Evolutionary conservation across 192 early-diverging fungal genomes (phyloP).

Genomic region (Coemansia sp.): DNA sequence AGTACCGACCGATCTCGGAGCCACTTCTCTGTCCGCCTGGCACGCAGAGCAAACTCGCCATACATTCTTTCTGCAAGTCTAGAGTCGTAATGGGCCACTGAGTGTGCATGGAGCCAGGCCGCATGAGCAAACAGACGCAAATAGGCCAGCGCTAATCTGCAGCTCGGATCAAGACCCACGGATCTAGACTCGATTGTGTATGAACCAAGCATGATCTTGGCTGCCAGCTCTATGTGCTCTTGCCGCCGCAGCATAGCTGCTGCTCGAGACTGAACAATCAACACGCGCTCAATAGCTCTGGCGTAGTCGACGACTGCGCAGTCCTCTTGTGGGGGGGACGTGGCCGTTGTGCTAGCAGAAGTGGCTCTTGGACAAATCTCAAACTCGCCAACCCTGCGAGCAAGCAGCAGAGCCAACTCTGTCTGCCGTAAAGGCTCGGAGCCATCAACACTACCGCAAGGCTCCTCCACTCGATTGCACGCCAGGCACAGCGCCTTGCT

Average conservation of each 20-base stretch:
- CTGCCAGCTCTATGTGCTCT: conserved; percentile 4
- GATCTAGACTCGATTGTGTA: conserved; percentile 33
- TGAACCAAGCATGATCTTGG: conserved; percentile 20
- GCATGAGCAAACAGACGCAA: conserved; percentile 39
- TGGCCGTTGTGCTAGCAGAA: not conserved
- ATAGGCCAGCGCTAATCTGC: conserved; percentile 16
- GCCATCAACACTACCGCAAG: not conserved
- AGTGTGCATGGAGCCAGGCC: conserved; percentile 21
- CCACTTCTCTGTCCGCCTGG: not conserved
- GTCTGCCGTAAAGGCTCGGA: not conserved
- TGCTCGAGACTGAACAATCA: not conserved
- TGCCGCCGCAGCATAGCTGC: not conserved
- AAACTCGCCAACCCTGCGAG: not conserved
- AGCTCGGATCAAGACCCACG: conserved; percentile 18
- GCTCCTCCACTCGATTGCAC: not conserved
- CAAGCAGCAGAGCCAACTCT: not conserved
- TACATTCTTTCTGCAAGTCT: conserved; percentile 16
- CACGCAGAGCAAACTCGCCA: conserved; percentile 24
- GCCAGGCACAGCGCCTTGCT: not conserved
- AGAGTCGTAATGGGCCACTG: conserved; percentile 5
- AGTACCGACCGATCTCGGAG: not conserved
- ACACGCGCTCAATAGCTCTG: not conserved
- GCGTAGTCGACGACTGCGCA: conserved; percentile 16
- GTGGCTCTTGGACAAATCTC: not conserved
- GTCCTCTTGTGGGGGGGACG: not conserved